These are phyloP conservation scores for Debaryomyces tyrocola DNA, from an alignment of 805 yeast species.

Conservation along the genomic window DNA sequence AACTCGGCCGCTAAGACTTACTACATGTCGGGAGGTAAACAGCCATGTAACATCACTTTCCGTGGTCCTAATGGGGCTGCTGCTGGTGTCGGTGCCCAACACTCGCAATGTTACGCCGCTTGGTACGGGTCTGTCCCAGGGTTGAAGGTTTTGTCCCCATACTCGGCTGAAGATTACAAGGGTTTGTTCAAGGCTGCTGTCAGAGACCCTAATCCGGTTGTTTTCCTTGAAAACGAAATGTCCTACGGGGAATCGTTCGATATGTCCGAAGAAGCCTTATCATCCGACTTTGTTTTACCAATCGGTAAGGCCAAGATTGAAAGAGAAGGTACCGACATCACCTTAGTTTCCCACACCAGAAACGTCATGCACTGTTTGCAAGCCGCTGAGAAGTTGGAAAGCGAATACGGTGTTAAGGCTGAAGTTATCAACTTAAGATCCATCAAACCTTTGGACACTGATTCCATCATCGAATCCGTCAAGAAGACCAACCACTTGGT, in stretches of 20 bases:
- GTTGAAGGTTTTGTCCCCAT: slow-evolving; percentile 93
- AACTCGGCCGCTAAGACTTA: slow-evolving; percentile 98
- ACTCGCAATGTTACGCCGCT: slow-evolving; percentile 95
- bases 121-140: slow-evolving; percentile 99
- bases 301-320: slow-evolving; percentile 95
- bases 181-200: slow-evolving; percentile 95
- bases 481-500: slow-evolving; percentile 96
- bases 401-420: slow-evolving; percentile 82
- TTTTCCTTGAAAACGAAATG: slow-evolving; percentile 93
- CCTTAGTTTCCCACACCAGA: slow-evolving; percentile 90
- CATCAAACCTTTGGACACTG: slow-evolving; percentile 93
- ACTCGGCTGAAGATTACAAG: slow-evolving; percentile 91
- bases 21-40: slow-evolving; percentile 99
- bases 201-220: slow-evolving; percentile 98
- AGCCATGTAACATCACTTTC: slow-evolving; percentile 94
- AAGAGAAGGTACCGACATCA: slow-evolving; percentile 86
- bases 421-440: slow-evolving; percentile 96
- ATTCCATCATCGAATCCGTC: slow-evolving; percentile 79
- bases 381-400: slow-evolving; percentile 85
- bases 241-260: slow-evolving; percentile 90
- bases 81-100: slow-evolving; percentile 99
- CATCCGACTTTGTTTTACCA: slow-evolving; percentile 88
- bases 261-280: slow-evolving; percentile 82
- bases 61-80: slow-evolving; percentile 99
- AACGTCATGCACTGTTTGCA: slow-evolving; percentile 81